A percentile compares a stretch with the other conserved stretches of the same genome.
phyloP scores from a whole-genome alignment of 305 asterid species.

The Fraxinus sp. region DNA sequence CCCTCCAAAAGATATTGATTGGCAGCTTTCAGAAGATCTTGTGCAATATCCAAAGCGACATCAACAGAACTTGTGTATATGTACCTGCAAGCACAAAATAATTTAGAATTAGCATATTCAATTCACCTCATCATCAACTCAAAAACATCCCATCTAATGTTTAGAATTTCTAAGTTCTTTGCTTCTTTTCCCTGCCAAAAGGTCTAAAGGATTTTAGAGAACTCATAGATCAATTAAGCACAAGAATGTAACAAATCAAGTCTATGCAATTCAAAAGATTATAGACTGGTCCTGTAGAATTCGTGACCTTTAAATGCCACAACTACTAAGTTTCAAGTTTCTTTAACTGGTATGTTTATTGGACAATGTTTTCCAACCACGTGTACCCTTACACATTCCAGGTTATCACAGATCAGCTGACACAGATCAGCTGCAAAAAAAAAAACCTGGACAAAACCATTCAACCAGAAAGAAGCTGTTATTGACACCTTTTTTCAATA shows the following conservation, averaged over 20 bases:
- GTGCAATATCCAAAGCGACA: slow-evolving; percentile 79
- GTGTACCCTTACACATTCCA: neutral
- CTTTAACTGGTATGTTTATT: neutral
- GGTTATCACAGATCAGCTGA: neutral
- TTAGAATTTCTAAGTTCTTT: slow-evolving; percentile 93
- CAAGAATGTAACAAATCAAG: neutral
- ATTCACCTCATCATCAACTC: slow-evolving; percentile 97
- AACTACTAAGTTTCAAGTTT: neutral
- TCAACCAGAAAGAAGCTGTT: neutral
- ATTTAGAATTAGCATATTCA: slow-evolving; percentile 6
- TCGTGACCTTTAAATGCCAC: neutral
- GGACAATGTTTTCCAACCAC: neutral
- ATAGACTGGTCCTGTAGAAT: neutral
- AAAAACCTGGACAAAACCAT: neutral
- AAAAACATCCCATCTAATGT: slow-evolving; percentile 93
- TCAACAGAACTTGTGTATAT: slow-evolving; percentile 90
- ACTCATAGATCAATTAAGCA: neutral
- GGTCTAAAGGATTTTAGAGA: neutral
- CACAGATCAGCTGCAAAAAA: no score
- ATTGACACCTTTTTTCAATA: neutral
- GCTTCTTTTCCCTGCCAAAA: slow-evolving; percentile 88
- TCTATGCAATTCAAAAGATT: neutral
- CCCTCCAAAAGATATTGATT: slow-evolving; percentile 98
- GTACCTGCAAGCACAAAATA: slow-evolving; percentile 50
- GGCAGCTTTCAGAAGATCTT: slow-evolving; percentile 92